Percentiles rank a stretch among this genome's conserved stretches.
Conservation (phyloP, 768 basidiomycete species). For the Russula vinacea region DNA sequence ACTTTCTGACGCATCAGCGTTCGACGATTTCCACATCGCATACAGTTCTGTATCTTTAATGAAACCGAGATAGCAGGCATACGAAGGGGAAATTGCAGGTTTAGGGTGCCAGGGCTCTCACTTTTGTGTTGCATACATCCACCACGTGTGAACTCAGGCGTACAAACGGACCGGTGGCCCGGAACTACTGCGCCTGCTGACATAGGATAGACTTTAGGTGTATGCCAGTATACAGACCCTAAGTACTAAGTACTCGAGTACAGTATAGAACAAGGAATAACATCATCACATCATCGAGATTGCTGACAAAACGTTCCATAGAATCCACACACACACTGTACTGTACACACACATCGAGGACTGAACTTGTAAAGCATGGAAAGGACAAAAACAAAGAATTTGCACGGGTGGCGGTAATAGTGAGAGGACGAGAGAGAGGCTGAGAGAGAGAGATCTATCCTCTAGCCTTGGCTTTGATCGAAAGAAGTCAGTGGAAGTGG, state of each 20-base stretch:
- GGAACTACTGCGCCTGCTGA: too few species aligned
- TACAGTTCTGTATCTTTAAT: too few species aligned
- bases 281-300: neutral
- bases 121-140: too few species aligned
- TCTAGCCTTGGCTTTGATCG: conserved; percentile 5
- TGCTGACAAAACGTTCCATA: neutral
- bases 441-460: neutral
- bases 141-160: too few species aligned
- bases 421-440: too few species aligned
- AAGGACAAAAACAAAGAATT: neutral
- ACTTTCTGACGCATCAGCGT: too few species aligned
- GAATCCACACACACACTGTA: neutral
- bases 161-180: too few species aligned
- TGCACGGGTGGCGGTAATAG: neutral
- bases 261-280: neutral
- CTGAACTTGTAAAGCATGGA: neutral
- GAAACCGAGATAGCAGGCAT: too few species aligned
- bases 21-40: too few species aligned
- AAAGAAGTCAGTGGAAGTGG: conserved; percentile 30
- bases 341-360: neutral
- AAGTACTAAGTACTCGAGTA: neutral
- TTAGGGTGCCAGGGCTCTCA: too few species aligned
- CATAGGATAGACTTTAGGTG: too few species aligned
- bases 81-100: too few species aligned
- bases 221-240: neutral